Evolutionary conservation across 2,329 filamentous ascomycete species (phyloP).

Genomic region (Aspergillus sp.): DNA sequence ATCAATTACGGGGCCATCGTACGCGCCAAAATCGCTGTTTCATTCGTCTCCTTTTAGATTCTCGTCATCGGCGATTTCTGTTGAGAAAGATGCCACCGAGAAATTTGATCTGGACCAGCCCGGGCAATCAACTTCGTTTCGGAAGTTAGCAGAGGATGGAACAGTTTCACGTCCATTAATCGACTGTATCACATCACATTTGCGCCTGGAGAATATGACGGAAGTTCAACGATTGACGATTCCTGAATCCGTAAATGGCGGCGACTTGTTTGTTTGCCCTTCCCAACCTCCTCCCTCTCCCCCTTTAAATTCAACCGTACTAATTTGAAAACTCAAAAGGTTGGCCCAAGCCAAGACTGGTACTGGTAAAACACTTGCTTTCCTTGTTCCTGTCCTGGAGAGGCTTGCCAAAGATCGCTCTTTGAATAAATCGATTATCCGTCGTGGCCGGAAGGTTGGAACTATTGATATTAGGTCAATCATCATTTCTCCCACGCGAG

Average conservation of each 20-base stretch:
- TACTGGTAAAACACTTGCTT: constrained; percentile 94
- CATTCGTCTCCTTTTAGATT: constrained; percentile 28
- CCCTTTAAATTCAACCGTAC: constrained; percentile 13
- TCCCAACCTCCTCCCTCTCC: not conserved
- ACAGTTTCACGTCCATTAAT: constrained; percentile 66
- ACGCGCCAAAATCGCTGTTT: constrained; percentile 29
- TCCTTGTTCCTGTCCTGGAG: constrained; percentile 82
- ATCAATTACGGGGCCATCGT: constrained; percentile 16
- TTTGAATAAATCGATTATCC: constrained; percentile 44
- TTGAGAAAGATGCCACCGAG: constrained; percentile 20
- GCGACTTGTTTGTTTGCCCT: constrained; percentile 67
- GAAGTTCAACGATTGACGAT: constrained; percentile 87
- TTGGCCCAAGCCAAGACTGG: constrained; percentile 95
- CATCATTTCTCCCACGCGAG: constrained; percentile 63
- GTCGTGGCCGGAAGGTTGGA: not conserved
- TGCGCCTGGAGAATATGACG: constrained; percentile 84
- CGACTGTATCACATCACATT: constrained; percentile 65
- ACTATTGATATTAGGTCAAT: constrained; percentile 57
- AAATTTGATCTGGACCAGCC: constrained; percentile 1
- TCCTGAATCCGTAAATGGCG: constrained; percentile 72
- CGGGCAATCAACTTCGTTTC: constrained; percentile 1
- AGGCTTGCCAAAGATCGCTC: constrained; percentile 68
- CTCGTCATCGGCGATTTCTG: constrained; percentile 25
- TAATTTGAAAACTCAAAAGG: constrained; percentile 42
- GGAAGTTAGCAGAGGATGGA: constrained; percentile 31